Evolutionary conservation across 2,329 filamentous ascomycete genomes (phyloP), one percentile per base, ranked within the genome.

Genomic region (Claviceps cyperi): DNA sequence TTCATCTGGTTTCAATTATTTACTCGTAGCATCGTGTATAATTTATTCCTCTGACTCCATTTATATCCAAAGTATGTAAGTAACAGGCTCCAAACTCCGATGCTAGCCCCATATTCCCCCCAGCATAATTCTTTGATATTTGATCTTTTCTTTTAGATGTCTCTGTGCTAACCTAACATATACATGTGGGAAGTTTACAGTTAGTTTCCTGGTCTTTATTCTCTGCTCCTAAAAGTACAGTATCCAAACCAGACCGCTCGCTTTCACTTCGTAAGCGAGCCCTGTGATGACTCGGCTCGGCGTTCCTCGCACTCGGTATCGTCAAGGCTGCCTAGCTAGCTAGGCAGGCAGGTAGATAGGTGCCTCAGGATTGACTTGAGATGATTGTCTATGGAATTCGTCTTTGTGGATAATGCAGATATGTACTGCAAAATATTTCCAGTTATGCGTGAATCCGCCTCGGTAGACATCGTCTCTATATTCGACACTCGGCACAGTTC

Each of bases 211-310:
- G 40, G 32, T 43, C 22, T 22, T 22, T n/a, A 17, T 22, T 28
- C 36, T 45, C 45, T 52, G 48, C 51, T 47, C 49, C 49, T 58
- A 57, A 52, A 55, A 56, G 52, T 61, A 61, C 57, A 59, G 38
- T 58, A 55, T 58, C 54, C 58, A 60, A 60, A 52, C 52, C 51
- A 40, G 51, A 50, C 47, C 35, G 28, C 22, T 39, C 46, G 43
- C 51, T 38, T 9, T 46, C 43, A 9, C 24, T 22, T 6, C 46
- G 43, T 19, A 9, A 36, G 38, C 36, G 9, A 35, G 43, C 21
- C 24, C 38, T 17, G 32, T 19, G 35, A 24, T 37, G 36, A 17
- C 32, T 36, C 28, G n/a, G 15, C 32, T 19, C n/a, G 28, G 28
- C 32, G n/a, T 19, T 8, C 8, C 15, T 45, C 24, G 22, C 22